A percentile compares a stretch with the other conserved stretches of the same genome.
Evolutionary conservation across 2,329 filamentous ascomycete genomes (phyloP).

Genomic region (Penicillium sp.): DNA sequence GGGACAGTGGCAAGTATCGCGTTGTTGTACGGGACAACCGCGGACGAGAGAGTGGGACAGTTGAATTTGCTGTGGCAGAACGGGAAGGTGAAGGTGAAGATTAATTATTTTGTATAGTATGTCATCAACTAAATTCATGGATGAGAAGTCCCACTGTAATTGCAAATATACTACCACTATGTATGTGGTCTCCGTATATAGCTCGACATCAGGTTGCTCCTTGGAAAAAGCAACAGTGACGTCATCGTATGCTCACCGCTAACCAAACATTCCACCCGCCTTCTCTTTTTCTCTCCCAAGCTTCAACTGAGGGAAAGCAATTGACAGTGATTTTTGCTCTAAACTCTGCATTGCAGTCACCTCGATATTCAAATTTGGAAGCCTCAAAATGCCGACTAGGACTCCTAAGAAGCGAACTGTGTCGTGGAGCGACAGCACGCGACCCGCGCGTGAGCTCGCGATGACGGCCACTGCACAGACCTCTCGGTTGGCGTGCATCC

Average conservation of each 20-base stretch:
- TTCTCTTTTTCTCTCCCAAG: slow-evolving; percentile 1
- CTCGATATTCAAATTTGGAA: not conserved
- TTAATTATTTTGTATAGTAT: slow-evolving; percentile 13
- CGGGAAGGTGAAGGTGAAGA: slow-evolving; percentile 36
- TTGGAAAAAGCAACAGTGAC: slow-evolving; percentile 24
- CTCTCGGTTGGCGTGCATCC: slow-evolving; percentile 27
- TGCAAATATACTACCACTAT: not conserved
- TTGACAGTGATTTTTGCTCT: not conserved
- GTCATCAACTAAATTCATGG: not conserved
- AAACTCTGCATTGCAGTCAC: not conserved
- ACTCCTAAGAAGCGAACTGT: slow-evolving; percentile 25
- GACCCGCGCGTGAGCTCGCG: slow-evolving; percentile 15
- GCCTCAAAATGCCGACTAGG: slow-evolving; percentile 13
- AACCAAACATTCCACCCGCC: slow-evolving; percentile 2
- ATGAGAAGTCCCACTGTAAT: slow-evolving; percentile 5
- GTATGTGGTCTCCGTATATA: too few species aligned
- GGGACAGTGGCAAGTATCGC: slow-evolving; percentile 76
- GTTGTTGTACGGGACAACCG: slow-evolving; percentile 52
- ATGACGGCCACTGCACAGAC: slow-evolving; percentile 12
- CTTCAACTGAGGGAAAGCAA: not conserved
- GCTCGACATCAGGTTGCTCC: not conserved
- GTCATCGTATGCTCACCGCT: slow-evolving; percentile 37
- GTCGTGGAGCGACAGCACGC: slow-evolving; percentile 7
- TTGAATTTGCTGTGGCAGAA: slow-evolving; percentile 48
- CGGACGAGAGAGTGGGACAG: slow-evolving; percentile 47